phyloP scores from a whole-genome alignment of 2,329 filamentous ascomycete species.

The Niveomyces coronatus region DNA sequence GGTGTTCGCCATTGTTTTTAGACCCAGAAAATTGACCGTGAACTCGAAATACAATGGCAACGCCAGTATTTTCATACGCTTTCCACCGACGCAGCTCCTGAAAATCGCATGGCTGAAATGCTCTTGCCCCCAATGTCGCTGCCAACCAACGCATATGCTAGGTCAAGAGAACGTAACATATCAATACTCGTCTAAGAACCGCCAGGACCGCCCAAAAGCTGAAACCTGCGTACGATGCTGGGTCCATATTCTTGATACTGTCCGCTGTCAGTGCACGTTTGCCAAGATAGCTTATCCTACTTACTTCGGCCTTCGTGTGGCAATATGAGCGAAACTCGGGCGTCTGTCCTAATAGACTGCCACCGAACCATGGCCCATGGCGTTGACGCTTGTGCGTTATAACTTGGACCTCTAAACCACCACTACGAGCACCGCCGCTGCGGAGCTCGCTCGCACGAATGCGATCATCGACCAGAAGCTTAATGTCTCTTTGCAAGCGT shows the following conservation, averaged over 20 bases:
- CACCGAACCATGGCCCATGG: constrained; percentile 97
- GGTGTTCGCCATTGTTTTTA: too few species aligned
- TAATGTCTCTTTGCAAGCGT: constrained; percentile 91
- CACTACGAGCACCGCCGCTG: constrained; percentile 85
- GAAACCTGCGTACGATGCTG: constrained; percentile 90
- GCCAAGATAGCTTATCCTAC: constrained; percentile 12
- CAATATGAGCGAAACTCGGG: constrained; percentile 98
- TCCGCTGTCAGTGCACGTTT: constrained; percentile 7
- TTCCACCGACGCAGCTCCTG: too few species aligned
- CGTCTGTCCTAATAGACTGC: constrained; percentile 90
- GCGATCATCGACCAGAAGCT: constrained; percentile 85
- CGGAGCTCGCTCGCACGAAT: constrained; percentile 86
- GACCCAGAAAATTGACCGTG: too few species aligned
- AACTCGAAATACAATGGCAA: too few species aligned
- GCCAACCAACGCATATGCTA: not conserved
- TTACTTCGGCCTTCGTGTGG: constrained; percentile 74
- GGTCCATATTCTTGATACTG: constrained; percentile 94
- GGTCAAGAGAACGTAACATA: not conserved
- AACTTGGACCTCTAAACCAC: constrained; percentile 91
- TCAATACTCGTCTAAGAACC: constrained; percentile 44
- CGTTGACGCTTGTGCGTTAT: constrained; percentile 96
- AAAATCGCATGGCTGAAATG: too few species aligned
- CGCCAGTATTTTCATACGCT: too few species aligned
- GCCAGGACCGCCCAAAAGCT: constrained; percentile 82
- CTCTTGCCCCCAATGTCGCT: too few species aligned